phyloP scores from a whole-genome alignment of 352 stramenopile species.

The Phytophthora megakarya region DNA sequence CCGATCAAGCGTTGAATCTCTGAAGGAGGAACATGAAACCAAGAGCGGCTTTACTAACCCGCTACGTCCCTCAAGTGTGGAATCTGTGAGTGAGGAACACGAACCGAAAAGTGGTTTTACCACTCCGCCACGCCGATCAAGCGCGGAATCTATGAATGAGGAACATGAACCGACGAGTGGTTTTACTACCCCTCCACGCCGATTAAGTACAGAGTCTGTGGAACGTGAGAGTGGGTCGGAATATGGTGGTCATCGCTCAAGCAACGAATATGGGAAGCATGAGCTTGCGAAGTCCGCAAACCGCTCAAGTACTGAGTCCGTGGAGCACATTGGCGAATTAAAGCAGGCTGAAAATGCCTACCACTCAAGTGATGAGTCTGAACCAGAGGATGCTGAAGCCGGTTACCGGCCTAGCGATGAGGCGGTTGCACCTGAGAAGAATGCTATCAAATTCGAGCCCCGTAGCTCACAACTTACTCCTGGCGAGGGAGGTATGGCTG shows the following conservation, averaged over 20 bases:
- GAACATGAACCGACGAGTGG: neutral
- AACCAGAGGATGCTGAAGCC: constrained; percentile 16
- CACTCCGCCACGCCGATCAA: neutral
- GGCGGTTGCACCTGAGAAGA: constrained; percentile 14
- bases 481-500: constrained; percentile 22
- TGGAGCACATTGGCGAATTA: constrained; percentile 14
- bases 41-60: neutral
- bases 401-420: constrained; percentile 18
- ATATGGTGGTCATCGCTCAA: constrained; percentile 23
- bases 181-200: neutral
- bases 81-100: neutral
- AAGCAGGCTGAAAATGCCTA: neutral
- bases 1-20: constrained; percentile 6
- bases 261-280: constrained; percentile 6
- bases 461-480: constrained; percentile 32
- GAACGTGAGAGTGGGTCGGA: constrained; percentile 33
- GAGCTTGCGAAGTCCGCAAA: neutral
- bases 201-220: neutral
- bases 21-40: neutral
- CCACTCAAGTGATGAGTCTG: constrained; percentile 16
- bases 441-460: constrained; percentile 16
- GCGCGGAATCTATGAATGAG: no score
- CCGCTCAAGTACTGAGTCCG: constrained; percentile 14
- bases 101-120: constrained; percentile 1
- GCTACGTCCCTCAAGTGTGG: neutral